Conservation (phyloP, 75 land plant species). For the Sequoiadendron giganteum region DNA sequence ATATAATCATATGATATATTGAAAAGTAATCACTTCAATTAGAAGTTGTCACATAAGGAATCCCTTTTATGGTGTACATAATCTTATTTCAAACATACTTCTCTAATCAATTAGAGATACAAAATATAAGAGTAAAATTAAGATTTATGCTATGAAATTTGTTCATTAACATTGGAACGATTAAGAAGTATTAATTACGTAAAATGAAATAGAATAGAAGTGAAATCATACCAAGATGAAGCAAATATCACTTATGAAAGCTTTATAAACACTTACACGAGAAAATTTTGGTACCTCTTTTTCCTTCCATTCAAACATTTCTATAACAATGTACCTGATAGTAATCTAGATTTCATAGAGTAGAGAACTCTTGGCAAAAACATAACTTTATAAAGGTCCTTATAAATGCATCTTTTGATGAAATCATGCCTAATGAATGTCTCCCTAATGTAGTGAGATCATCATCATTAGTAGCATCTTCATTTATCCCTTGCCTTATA, state of each 20-base stretch:
- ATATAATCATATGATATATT: no score
- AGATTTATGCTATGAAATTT: not conserved
- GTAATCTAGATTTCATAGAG: not conserved
- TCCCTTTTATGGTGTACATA: no score
- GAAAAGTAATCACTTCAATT: no score
- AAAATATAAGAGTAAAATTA: no score
- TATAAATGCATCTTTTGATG: conserved; percentile 13
- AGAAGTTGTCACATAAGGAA: no score
- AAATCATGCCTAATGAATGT: conserved; percentile 29
- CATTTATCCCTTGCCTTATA: conserved; percentile 44
- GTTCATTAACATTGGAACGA: not conserved
- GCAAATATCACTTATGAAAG: not conserved
- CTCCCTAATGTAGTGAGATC: conserved; percentile 81
- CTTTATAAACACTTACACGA: not conserved
- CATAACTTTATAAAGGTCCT: conserved; percentile 11
- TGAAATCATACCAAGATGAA: not conserved
- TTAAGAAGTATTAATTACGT: not conserved
- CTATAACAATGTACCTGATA: not conserved
- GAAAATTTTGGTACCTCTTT: no score
- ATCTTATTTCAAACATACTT: no score
- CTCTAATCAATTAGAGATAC: no score
- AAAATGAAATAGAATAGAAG: not conserved
- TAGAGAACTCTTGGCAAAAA: not conserved
- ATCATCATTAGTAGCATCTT: conserved; percentile 75
- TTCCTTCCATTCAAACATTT: not conserved